Conservation (phyloP, 2,329 filamentous ascomycete genomes). For the Davidsoniella eucalypti region DNA sequence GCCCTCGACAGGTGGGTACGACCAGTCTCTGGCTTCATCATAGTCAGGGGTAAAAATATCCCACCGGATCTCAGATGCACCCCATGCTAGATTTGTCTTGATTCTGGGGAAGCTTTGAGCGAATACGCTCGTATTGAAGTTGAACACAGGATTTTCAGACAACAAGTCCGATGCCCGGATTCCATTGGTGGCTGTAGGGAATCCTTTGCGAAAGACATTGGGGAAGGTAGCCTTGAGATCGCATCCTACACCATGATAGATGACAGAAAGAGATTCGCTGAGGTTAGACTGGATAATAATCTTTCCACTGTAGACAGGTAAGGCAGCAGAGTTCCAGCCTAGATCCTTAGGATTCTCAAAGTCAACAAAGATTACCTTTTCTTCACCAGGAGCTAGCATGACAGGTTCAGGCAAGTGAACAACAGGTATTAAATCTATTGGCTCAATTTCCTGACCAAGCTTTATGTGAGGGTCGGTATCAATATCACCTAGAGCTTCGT, state of each 20-base stretch:
- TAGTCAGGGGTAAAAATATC: slow-evolving; percentile 26
- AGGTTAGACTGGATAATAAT: slow-evolving; percentile 24
- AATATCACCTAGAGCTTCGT: too few relatives aligned
- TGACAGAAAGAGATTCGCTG: slow-evolving; percentile 25
- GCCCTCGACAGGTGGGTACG: slow-evolving; percentile 24
- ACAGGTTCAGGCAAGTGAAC: slow-evolving; percentile 9
- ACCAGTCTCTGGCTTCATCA: slow-evolving; percentile 18
- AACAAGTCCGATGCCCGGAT: too few relatives aligned
- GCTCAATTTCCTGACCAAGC: slow-evolving; percentile 1
- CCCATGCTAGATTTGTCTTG: slow-evolving; percentile 18
- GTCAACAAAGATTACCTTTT: slow-evolving; percentile 13
- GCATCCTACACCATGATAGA: slow-evolving; percentile 20
- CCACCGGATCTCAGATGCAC: slow-evolving; percentile 22
- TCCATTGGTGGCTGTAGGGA: not conserved
- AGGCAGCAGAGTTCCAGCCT: slow-evolving; percentile 15
- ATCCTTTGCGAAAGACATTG: too few relatives aligned
- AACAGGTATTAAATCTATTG: not conserved
- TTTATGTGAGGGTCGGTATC: slow-evolving; percentile 7
- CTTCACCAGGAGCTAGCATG: slow-evolving; percentile 17
- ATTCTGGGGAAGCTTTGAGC: slow-evolving; percentile 15
- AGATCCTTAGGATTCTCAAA: slow-evolving; percentile 16
- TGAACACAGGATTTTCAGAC: not conserved
- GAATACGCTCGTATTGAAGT: slow-evolving; percentile 10
- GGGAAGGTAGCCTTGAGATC: slow-evolving; percentile 4
- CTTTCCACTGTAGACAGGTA: slow-evolving; percentile 30